Evolutionary conservation across 148 eudicot genomes (phyloP), one percentile per base, ranked within the genome.

Genomic region (Talinum fruticosum): DNA sequence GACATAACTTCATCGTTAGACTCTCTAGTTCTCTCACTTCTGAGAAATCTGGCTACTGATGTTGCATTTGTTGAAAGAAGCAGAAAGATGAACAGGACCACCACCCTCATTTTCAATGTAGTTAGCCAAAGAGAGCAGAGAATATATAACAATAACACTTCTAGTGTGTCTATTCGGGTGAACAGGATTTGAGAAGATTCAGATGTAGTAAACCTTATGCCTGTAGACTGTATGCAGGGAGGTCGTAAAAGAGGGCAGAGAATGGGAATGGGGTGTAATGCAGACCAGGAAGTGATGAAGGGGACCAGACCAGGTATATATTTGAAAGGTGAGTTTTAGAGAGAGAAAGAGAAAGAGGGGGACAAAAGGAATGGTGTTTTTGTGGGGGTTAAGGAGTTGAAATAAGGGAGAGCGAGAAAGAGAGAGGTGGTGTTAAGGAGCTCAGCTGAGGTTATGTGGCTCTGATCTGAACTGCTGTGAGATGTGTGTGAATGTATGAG

Each of bases 321-420:
- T 62, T 71, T 24, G 61, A 35, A 66, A 65, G 35, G 69, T 24
- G 37, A 33, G 44, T 26, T 15, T 37, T 0, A 29, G 75, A 68
- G 75, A 72, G 36, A 53, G 59, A 78, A 45, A 14, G 64, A 34
- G 13, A 18, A 21, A 51, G 65, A 65, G 78, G 65, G 76, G 83
- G 83, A 76, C 83, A 80, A 80, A 80, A 69, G 57, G 83, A 80
- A 80, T 76, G 59, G 57, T 80, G 47, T 68, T 69, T 54, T 32
- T 8, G 4, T 62, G 10, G 54, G 44, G 73, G n/a, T n/a, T n/a
- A n/a, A n/a, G n/a, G 41, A 37, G 32, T 41, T 5, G 26, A 2
- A 18, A 32, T 47, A 65, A 23, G 19, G 21, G 32, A 28, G 66
- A 62, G 8, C 3, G 4, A 5, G 3, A 28, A 16, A 28, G 66